Conservation (phyloP, 371 early-diverging fungal genomes). For the Syncephalastrum racemosum region DNA sequence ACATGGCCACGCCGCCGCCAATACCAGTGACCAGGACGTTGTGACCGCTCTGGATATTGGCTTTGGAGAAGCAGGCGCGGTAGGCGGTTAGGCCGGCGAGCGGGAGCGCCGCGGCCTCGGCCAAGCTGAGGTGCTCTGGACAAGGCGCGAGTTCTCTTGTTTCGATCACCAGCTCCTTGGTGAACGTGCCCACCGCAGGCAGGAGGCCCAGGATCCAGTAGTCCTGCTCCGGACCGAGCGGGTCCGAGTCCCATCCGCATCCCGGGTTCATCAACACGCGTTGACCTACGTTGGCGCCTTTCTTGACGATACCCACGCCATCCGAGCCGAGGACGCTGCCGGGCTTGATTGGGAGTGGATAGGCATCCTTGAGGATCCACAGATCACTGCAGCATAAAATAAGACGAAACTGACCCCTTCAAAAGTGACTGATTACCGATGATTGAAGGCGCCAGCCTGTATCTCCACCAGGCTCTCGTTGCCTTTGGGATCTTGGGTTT, state of each 20-base stretch:
- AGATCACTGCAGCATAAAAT: slow-evolving; percentile 30
- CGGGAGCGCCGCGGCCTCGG: slow-evolving; percentile 70
- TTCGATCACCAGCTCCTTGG: slow-evolving; percentile 54
- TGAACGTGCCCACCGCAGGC: slow-evolving; percentile 57
- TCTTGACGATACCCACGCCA: slow-evolving; percentile 52
- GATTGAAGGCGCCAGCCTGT: slow-evolving; percentile 68
- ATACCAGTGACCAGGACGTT: slow-evolving; percentile 73
- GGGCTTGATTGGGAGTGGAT: slow-evolving; percentile 32
- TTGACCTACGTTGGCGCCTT: slow-evolving; percentile 25
- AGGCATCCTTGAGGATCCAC: slow-evolving; percentile 57
- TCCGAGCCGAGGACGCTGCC: slow-evolving; percentile 62
- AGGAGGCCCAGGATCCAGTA: slow-evolving; percentile 60
- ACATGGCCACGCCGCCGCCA: slow-evolving; percentile 75
- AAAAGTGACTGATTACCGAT: slow-evolving; percentile 35
- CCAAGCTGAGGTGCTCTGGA: slow-evolving; percentile 58
- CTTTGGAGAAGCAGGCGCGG: slow-evolving; percentile 60
- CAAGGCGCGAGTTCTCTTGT: slow-evolving; percentile 46
- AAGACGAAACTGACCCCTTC: background rate
- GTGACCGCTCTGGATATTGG: slow-evolving; percentile 49
- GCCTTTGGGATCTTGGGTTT: slow-evolving; percentile 2
- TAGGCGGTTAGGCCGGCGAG: slow-evolving; percentile 73
- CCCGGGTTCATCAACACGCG: slow-evolving; percentile 58
- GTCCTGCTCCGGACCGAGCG: slow-evolving; percentile 58
- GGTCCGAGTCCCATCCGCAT: slow-evolving; percentile 59
- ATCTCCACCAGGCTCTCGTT: slow-evolving; percentile 53